Evolutionary conservation across 2,329 filamentous ascomycete species (phyloP).

Genomic region (Diaporthe citri): DNA sequence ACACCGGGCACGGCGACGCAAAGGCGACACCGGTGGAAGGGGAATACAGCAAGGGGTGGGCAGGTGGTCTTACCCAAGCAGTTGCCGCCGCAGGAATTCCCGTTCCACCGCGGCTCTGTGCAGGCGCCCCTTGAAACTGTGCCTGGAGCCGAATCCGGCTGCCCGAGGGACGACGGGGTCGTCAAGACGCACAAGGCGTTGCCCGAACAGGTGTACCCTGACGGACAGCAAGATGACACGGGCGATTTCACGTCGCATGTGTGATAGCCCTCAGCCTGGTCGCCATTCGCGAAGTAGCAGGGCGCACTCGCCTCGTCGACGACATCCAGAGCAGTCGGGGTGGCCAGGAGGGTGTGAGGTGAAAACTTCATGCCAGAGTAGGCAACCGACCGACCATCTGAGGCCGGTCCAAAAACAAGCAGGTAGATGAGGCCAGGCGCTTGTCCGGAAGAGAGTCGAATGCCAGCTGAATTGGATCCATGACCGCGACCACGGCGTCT

Average conservation of each 20-base stretch:
- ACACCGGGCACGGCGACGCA: background rate
- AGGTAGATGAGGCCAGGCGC: background rate
- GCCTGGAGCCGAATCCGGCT: slow-evolving; percentile 42
- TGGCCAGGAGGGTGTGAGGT: background rate
- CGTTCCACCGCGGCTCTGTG: slow-evolving; percentile 45
- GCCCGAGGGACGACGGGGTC: slow-evolving; percentile 29
- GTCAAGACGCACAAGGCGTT: slow-evolving; percentile 44
- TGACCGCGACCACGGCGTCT: slow-evolving; percentile 2
- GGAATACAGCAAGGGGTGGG: background rate
- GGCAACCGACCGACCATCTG: background rate
- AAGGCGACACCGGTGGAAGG: background rate
- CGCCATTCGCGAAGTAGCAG: slow-evolving; percentile 44
- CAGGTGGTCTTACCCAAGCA: slow-evolving; percentile 42
- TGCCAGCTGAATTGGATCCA: background rate
- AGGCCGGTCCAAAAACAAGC: background rate
- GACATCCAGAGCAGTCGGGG: background rate
- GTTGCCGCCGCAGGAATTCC: slow-evolving; percentile 43
- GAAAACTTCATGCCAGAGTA: slow-evolving; percentile 7
- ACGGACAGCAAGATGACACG: slow-evolving; percentile 44
- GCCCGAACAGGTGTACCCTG: slow-evolving; percentile 46
- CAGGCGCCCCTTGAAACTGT: slow-evolving; percentile 43
- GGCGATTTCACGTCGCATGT: slow-evolving; percentile 41
- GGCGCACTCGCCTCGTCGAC: slow-evolving; percentile 34
- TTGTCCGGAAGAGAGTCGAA: background rate
- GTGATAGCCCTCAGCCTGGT: slow-evolving; percentile 42